These are phyloP conservation scores for Buddleja alternifolia DNA, from an alignment of 257 asterid genomes.

Conservation along the genomic window DNA sequence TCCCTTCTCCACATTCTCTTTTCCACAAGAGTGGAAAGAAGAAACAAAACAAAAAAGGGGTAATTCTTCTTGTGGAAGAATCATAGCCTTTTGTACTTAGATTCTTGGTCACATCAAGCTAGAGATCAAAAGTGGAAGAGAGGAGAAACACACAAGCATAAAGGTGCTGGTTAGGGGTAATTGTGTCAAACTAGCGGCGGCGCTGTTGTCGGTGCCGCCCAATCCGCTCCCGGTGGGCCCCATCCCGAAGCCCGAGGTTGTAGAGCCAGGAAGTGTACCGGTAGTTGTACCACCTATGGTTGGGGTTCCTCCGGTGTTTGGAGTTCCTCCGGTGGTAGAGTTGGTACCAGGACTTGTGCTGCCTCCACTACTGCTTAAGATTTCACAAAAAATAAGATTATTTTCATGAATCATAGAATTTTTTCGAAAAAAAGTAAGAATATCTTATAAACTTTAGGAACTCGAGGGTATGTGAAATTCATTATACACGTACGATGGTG, in stretches of 20 bases:
- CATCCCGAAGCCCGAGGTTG: conserved; percentile 8
- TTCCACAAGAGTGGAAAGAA: conserved; percentile 30
- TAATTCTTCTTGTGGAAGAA: background rate
- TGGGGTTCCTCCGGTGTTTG: conserved; percentile 22
- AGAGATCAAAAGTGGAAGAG: conserved; percentile 27
- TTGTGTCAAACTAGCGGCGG: background rate
- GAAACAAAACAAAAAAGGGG: conserved; percentile 25
- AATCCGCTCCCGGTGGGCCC: conserved; percentile 38
- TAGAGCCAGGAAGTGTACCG: conserved; percentile 28
- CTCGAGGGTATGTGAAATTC: too few species aligned
- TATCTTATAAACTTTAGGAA: too few species aligned
- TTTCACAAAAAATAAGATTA: background rate
- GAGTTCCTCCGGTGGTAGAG: conserved; percentile 32
- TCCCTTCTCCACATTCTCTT: conserved; percentile 29
- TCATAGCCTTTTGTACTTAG: background rate
- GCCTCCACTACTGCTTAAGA: conserved; percentile 38
- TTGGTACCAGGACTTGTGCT: conserved; percentile 13
- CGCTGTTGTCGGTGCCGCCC: conserved; percentile 21
- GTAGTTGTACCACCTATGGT: background rate
- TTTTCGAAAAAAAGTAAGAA: background rate
- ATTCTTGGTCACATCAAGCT: conserved; percentile 35
- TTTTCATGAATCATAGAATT: background rate
- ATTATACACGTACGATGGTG: too few species aligned
- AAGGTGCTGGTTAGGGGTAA: conserved; percentile 22
- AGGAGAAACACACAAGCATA: conserved; percentile 17